Conservation (phyloP, 495 filamentous ascomycete genomes). For the Bathelium albidoporum region DNA sequence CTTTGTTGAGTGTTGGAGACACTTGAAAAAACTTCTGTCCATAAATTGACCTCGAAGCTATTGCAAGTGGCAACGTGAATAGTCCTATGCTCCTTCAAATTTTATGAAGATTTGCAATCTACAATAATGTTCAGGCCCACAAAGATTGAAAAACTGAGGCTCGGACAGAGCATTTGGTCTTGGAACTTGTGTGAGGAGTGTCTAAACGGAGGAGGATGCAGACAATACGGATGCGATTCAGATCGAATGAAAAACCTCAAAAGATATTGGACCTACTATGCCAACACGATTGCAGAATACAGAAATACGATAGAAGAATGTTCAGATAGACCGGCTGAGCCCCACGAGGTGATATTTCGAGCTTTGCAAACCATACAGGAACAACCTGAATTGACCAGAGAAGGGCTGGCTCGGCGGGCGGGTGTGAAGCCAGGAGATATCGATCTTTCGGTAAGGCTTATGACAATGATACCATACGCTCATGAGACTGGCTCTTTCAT, state of each 20-base stretch:
- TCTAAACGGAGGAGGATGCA: neutral
- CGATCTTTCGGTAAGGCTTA: neutral
- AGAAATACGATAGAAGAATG: neutral
- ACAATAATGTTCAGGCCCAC: neutral
- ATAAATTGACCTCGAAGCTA: too few species aligned
- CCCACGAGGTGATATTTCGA: neutral
- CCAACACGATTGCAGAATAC: neutral
- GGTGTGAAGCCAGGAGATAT: neutral
- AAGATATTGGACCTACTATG: neutral
- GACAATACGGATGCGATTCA: neutral
- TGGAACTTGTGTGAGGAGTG: neutral
- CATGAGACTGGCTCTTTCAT: neutral
- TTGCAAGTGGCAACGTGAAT: too few species aligned
- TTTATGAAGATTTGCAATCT: neutral
- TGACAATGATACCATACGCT: neutral
- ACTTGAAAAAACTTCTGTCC: too few species aligned
- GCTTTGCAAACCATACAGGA: neutral
- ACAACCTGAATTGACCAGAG: neutral
- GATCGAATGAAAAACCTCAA: neutral
- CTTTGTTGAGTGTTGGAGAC: too few species aligned
- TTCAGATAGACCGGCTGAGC: neutral
- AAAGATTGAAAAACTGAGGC: neutral
- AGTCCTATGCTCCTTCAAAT: neutral
- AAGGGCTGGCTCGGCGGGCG: neutral
- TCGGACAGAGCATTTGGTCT: neutral